phyloP scores from a whole-genome alignment of 345 rosid genomes.

The Physaria fendleri region DNA sequence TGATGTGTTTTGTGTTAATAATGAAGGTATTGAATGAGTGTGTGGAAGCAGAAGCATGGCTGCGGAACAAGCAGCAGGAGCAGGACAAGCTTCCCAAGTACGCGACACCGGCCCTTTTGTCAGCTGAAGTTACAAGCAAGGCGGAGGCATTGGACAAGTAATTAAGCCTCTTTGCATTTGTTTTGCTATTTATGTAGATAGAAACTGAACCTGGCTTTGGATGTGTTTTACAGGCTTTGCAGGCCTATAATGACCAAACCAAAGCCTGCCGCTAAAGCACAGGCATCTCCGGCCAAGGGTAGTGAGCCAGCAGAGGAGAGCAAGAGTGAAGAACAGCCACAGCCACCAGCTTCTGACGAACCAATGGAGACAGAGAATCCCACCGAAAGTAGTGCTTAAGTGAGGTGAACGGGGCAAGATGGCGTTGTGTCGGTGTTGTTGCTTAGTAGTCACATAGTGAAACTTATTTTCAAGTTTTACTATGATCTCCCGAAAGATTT shows the following conservation, averaged over 20 bases:
- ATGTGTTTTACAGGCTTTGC: constrained; percentile 46
- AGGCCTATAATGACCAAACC: constrained; percentile 89
- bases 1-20: neutral
- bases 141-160: constrained; percentile 90
- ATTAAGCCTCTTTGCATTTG: neutral
- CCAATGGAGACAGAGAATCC: constrained; percentile 72
- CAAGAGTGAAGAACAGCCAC: constrained; percentile 39
- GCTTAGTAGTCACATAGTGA: neutral
- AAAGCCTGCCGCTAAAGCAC: constrained; percentile 74
- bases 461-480: constrained; percentile 5
- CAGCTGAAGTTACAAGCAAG: constrained; percentile 76
- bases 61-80: constrained; percentile 75
- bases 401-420: neutral
- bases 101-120: constrained; percentile 64
- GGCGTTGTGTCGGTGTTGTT: constrained; percentile 18
- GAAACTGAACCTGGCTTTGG: neutral
- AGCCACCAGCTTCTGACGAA: constrained; percentile 45
- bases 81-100: constrained; percentile 82
- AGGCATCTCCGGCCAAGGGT: constrained; percentile 43
- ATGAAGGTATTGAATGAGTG: constrained; percentile 79
- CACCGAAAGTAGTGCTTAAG: constrained; percentile 13
- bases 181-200: neutral
- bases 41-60: constrained; percentile 85
- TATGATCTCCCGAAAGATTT: neutral
- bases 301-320: constrained; percentile 26